Evolutionary conservation across 2,329 filamentous ascomycete genomes (phyloP).

Genomic region (Massarina eburnea): DNA sequence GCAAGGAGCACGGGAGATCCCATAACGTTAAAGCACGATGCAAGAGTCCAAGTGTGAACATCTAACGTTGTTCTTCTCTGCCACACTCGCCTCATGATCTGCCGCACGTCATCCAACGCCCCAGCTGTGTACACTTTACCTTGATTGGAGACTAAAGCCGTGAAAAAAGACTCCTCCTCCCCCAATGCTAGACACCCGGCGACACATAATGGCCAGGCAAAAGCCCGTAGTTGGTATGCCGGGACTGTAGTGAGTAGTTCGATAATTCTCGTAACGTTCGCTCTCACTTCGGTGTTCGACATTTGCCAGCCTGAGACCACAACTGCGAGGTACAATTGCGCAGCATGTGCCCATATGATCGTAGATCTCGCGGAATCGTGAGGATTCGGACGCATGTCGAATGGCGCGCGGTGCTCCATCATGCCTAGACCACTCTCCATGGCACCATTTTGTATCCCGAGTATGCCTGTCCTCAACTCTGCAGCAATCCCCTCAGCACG

Average conservation of each 20-base stretch:
- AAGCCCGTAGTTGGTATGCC: slow-evolving; percentile 8
- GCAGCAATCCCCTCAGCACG: slow-evolving; percentile 8
- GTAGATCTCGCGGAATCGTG: slow-evolving; percentile 3
- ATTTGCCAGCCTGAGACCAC: slow-evolving; percentile 12
- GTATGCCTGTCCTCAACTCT: slow-evolving; percentile 4
- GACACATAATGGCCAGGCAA: slow-evolving; percentile 17
- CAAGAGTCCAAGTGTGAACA: slow-evolving; percentile 5
- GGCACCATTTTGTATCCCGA: slow-evolving; percentile 3
- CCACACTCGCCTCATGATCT: slow-evolving; percentile 12
- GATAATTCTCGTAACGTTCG: slow-evolving; percentile 6
- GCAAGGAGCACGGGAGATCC: slow-evolving; percentile 8
- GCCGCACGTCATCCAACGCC: slow-evolving; percentile 9
- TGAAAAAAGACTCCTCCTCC: slow-evolving; percentile 5
- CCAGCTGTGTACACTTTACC: slow-evolving; percentile 6
- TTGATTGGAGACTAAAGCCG: slow-evolving; percentile 2
- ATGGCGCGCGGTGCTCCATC: background rate
- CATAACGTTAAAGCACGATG: slow-evolving; percentile 10
- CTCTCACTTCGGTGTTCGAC: slow-evolving; percentile 4
- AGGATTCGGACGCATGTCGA: background rate
- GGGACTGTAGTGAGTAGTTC: slow-evolving; percentile 6
- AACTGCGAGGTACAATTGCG: slow-evolving; percentile 10
- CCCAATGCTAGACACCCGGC: slow-evolving; percentile 15
- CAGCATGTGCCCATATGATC: slow-evolving; percentile 15
- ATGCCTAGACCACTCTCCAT: too few species aligned
- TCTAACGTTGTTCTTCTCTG: background rate